A percentile compares a stretch with the other conserved stretches of the same genome.
phyloP scores from a whole-genome alignment of 1,284 basidiomycete genomes.

The Pterula multifida region DNA sequence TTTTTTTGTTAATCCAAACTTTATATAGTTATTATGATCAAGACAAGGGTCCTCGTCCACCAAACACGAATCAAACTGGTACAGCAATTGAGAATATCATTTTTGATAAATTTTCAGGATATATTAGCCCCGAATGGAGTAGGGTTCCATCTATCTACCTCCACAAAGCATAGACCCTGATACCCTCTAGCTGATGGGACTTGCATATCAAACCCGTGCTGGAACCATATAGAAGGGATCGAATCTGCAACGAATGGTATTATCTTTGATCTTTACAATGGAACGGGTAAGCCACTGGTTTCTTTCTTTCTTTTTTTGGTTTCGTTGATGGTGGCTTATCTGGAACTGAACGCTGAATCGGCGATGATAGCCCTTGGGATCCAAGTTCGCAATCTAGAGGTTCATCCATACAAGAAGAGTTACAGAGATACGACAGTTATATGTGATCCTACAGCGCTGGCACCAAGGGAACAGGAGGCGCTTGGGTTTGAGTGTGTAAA shows the following conservation, averaged over 20 bases:
- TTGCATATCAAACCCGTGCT: conserved; percentile 21
- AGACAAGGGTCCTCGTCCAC: conserved; percentile 23
- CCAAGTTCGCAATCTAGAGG: conserved; percentile 19
- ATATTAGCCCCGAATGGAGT: not conserved
- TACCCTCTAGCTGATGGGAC: conserved; percentile 14
- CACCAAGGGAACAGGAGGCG: conserved; percentile 20
- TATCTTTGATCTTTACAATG: conserved; percentile 17
- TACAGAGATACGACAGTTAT: conserved; percentile 21
- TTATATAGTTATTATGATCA: conserved; percentile 22
- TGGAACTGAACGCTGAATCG: too few species aligned
- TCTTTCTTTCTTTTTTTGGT: not conserved
- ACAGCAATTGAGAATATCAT: not conserved
- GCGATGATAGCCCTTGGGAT: conserved; percentile 21
- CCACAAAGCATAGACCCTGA: not conserved
- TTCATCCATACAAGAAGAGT: conserved; percentile 18
- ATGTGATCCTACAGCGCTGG: conserved; percentile 23
- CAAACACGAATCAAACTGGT: conserved; percentile 18
- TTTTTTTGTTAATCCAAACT: not conserved
- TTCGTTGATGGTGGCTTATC: not conserved
- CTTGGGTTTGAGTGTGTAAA: conserved; percentile 26
- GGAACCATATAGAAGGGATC: conserved; percentile 17
- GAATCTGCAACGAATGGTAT: conserved; percentile 17
- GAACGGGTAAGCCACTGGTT: conserved; percentile 9
- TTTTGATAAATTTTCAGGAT: not conserved
- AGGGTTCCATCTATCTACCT: not conserved